Conservation (phyloP, 1,139 yeast genomes). For the Kodamaea ohmeri region DNA sequence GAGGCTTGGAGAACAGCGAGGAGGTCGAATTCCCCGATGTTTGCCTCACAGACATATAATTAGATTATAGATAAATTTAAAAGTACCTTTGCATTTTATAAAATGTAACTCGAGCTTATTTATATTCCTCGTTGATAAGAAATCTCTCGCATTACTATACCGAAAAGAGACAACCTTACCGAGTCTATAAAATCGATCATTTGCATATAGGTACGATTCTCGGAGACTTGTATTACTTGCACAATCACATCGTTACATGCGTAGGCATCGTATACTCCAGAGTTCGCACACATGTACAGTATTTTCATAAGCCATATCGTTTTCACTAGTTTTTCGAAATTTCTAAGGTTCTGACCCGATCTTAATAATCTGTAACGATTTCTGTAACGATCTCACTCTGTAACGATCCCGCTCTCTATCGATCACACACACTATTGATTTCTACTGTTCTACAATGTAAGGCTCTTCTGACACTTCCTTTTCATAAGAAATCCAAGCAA, state of each 20-base stretch:
- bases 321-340: no score
- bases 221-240: no score
- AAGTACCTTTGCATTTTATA: no score
- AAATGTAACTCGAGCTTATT: no score
- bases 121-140: conserved; percentile 7
- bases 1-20: conserved; percentile 41
- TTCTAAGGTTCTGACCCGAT: no score
- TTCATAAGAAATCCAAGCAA: conserved; percentile 48
- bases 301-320: no score
- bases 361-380: no score
- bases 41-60: conserved; percentile 25
- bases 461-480: conserved; percentile 57
- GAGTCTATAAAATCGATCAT: background rate
- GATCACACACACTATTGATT: background rate
- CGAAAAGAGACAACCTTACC: background rate
- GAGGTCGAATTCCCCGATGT: conserved; percentile 49
- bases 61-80: conserved; percentile 2
- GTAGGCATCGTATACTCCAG: no score
- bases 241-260: no score
- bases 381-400: background rate
- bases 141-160: background rate
- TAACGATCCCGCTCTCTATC: background rate
- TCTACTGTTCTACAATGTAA: conserved; percentile 22
- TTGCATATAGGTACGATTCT: background rate
- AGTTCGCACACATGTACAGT: no score